phyloP scores from a whole-genome alignment of 345 rosid genomes.

The Dipteronia dyeriana region DNA sequence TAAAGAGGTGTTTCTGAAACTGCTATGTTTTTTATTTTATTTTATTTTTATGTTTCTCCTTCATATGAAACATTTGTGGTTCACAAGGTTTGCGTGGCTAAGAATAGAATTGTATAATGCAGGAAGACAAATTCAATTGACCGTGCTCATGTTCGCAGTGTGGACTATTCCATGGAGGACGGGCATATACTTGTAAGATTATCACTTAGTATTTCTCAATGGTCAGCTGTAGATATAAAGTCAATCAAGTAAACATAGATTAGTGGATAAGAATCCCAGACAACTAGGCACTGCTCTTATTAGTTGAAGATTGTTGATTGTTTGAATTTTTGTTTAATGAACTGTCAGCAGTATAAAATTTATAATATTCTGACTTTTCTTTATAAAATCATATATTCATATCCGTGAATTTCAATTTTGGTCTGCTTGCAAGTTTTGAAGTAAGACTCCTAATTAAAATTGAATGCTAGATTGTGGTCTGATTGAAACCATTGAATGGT shows the following conservation, averaged over 20 bases:
- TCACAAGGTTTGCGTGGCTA: slow-evolving; percentile 16
- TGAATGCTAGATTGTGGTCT: too few relatives aligned
- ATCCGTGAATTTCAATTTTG: not conserved
- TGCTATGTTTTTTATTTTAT: slow-evolving; percentile 2
- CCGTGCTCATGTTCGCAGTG: slow-evolving; percentile 56
- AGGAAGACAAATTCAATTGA: slow-evolving; percentile 79
- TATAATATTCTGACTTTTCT: not conserved
- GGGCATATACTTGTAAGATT: slow-evolving; percentile 71
- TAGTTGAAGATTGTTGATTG: not conserved
- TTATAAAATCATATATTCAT: not conserved
- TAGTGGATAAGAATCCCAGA: not conserved
- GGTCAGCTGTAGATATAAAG: not conserved
- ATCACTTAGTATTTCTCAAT: slow-evolving; percentile 1
- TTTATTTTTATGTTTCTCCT: slow-evolving; percentile 1
- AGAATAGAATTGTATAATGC: slow-evolving; percentile 21
- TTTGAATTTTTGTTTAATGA: not conserved
- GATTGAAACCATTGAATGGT: too few relatives aligned
- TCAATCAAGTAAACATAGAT: not conserved
- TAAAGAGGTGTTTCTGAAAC: not conserved
- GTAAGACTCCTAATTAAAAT: not conserved
- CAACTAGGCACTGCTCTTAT: not conserved
- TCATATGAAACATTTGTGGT: not conserved
- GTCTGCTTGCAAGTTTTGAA: not conserved
- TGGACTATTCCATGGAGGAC: slow-evolving; percentile 65
- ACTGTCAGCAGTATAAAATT: not conserved